phyloP scores from a whole-genome alignment of 257 asterid genomes.

The Thymus quinquecostatus region DNA sequence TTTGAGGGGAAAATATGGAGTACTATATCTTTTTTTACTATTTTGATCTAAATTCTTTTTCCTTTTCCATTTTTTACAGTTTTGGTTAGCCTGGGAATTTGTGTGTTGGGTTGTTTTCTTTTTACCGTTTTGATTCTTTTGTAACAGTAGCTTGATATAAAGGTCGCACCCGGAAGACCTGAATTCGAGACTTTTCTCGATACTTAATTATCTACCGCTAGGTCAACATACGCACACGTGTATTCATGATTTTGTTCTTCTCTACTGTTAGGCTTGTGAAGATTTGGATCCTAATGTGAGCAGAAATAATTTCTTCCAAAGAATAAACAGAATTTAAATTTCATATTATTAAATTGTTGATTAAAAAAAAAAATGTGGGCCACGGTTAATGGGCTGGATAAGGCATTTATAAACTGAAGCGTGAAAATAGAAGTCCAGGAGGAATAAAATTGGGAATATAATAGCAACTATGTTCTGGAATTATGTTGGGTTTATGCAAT shows the following conservation, averaged over 20 bases:
- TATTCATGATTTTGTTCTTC: background rate
- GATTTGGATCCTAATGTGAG: background rate
- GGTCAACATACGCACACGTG: too few relatives aligned
- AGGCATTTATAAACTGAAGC: too few relatives aligned
- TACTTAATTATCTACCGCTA: too few relatives aligned
- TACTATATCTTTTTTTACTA: background rate
- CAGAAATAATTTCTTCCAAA: too few relatives aligned
- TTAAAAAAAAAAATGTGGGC: too few relatives aligned
- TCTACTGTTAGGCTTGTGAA: constrained; percentile 21
- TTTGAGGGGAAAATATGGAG: background rate
- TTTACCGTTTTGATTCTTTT: constrained; percentile 31
- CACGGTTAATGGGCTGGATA: too few relatives aligned
- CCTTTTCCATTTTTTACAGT: constrained; percentile 21
- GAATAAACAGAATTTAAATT: too few relatives aligned
- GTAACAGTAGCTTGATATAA: constrained; percentile 19
- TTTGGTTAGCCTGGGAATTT: constrained; percentile 22
- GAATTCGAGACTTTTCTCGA: too few relatives aligned
- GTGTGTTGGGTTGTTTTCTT: background rate
- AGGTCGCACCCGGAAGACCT: too few relatives aligned
- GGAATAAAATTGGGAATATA: background rate
- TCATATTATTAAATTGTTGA: too few relatives aligned
- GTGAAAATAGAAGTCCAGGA: too few relatives aligned
- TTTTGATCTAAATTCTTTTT: constrained; percentile 16
- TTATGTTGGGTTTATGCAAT: constrained; percentile 26
- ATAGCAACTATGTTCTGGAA: constrained; percentile 22